Conservation (phyloP, 345 rosid genomes). For the Dimocarpus longan region DNA sequence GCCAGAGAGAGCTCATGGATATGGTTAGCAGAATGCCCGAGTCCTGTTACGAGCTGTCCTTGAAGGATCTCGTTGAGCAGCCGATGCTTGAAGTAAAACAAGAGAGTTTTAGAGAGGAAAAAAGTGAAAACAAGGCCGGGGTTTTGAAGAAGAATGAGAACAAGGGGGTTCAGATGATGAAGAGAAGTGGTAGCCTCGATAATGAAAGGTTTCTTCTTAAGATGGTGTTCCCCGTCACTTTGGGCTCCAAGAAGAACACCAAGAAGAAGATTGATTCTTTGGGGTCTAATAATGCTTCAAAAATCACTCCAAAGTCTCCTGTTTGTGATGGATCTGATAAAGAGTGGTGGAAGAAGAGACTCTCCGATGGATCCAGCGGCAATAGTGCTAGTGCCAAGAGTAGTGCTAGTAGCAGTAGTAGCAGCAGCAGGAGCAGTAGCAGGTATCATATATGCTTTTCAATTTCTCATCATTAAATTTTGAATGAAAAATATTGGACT, state of each 20-base stretch:
- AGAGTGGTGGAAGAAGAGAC: constrained; percentile 75
- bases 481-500: too few species aligned
- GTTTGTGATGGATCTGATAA: constrained; percentile 43
- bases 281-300: constrained; percentile 20
- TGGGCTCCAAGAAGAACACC: constrained; percentile 47
- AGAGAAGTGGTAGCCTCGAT: constrained; percentile 41
- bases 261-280: constrained; percentile 28
- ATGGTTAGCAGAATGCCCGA: constrained; percentile 91
- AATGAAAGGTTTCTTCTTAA: constrained; percentile 70
- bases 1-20: constrained; percentile 91
- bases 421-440: constrained; percentile 43
- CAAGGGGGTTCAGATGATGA: constrained; percentile 25
- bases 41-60: constrained; percentile 81
- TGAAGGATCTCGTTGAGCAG: constrained; percentile 76
- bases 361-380: constrained; percentile 34
- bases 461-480: background rate
- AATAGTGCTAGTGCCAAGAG: constrained; percentile 49
- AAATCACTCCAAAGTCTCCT: constrained; percentile 54
- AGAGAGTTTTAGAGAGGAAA: constrained; percentile 23
- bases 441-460: constrained; percentile 42
- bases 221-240: constrained; percentile 64
- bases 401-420: constrained; percentile 46
- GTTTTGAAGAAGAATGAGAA: constrained; percentile 18
- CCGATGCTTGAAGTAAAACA: constrained; percentile 24
- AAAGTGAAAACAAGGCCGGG: constrained; percentile 18